Evolutionary conservation across 345 rosid genomes (phyloP), one percentile per base, ranked within the genome.

Genomic region (Lagerstroemia speciosa): DNA sequence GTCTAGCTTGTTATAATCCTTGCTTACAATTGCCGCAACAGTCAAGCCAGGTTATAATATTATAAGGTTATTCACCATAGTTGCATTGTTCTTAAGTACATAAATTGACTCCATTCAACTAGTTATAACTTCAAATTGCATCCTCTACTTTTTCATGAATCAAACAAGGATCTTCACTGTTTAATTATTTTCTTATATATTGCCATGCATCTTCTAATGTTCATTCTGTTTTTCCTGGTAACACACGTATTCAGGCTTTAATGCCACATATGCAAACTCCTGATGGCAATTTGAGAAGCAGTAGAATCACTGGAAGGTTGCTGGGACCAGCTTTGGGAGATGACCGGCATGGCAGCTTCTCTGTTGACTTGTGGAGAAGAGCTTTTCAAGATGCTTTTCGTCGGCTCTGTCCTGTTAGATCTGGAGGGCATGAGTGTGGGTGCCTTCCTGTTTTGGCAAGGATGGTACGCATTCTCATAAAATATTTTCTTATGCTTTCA

Each of bases 231-330:
- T 53, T 82, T 92, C 69, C 76, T 94, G 81, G 83, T 87, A 69
- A 84, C 46, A 43, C 46, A 50, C 71, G 3, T 68, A 69, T 76
- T 73, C 77, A 94, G 98, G 93, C 87, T 26, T 76, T 94, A 78
- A 87, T 95, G 75, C 97, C 98, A 68, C 79, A 83, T 71, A 94
- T 94, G 98, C 99, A 92, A 84, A 70, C 92, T 64, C 87, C 92
- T 9, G 66, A 32, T 71, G 74, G 73, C 69, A 76, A 79, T 71
- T 77, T 75, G 32, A 76, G 87, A 50, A 72, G 80, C 29, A 37
- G 69, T 71, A 81, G 82, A 75, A 40, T 76, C 53, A 70, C 53
- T 10, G 89, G 83, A 72, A 86, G 75, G 68, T 75, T 87, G 76
- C 72, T 84, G 69, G 98, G 93, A 71, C 90, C 97, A 73, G 78